Evolutionary conservation across 352 stramenopile species (phyloP).

Genomic region (Phytopythium ostracodes): DNA sequence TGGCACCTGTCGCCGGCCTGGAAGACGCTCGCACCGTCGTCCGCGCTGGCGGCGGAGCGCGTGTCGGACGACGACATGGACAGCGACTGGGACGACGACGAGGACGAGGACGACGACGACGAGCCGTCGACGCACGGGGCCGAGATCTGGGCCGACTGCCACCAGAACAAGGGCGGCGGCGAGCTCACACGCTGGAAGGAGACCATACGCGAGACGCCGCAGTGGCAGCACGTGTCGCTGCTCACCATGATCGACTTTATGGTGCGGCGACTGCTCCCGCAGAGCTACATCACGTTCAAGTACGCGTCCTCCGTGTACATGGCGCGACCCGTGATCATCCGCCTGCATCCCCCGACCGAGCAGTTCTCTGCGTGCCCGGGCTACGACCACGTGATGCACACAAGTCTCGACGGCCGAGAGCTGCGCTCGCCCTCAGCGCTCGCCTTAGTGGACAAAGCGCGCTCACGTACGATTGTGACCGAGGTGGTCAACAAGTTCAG

Average conservation of each 20-base stretch:
- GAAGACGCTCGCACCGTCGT: slow-evolving; percentile 12
- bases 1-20: slow-evolving; percentile 44
- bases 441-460: neutral
- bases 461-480: slow-evolving; percentile 3
- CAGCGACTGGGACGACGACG: slow-evolving; percentile 50
- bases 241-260: slow-evolving; percentile 55
- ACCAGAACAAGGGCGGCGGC: slow-evolving; percentile 24
- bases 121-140: slow-evolving; percentile 4
- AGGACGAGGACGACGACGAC: slow-evolving; percentile 11
- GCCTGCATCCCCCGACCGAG: slow-evolving; percentile 21
- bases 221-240: slow-evolving; percentile 46
- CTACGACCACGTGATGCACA: slow-evolving; percentile 1
- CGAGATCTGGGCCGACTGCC: slow-evolving; percentile 38
- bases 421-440: slow-evolving; percentile 11
- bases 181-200: slow-evolving; percentile 36
- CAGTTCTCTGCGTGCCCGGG: neutral
- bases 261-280: slow-evolving; percentile 37
- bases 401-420: slow-evolving; percentile 9
- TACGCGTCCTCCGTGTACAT: slow-evolving; percentile 53
- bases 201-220: slow-evolving; percentile 31
- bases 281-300: slow-evolving; percentile 61
- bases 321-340: slow-evolving; percentile 41
- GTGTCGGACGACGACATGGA: slow-evolving; percentile 22
- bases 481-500: slow-evolving; percentile 22
- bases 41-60: slow-evolving; percentile 12